These are phyloP conservation scores for Ophiognomonia clavigignenti-juglandacearum DNA, from an alignment of 2,329 filamentous ascomycete genomes.

Conservation along the genomic window DNA sequence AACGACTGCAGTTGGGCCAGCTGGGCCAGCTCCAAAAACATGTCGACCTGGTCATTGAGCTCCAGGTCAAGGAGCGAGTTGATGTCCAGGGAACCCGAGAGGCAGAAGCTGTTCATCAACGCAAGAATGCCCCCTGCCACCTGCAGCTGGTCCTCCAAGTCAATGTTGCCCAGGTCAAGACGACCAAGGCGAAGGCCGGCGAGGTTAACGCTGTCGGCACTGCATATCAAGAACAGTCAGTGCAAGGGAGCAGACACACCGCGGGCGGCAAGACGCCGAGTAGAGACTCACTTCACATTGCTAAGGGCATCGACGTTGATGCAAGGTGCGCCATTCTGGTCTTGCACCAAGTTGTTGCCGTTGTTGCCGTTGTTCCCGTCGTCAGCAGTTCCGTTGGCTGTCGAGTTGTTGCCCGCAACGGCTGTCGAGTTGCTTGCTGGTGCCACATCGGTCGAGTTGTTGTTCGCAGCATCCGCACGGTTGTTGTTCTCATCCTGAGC, in stretches of 20 bases:
- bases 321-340: slow-evolving; percentile 5
- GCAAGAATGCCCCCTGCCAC: slow-evolving; percentile 26
- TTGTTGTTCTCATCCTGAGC: background rate
- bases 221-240: background rate
- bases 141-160: slow-evolving; percentile 24
- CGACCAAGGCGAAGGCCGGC: slow-evolving; percentile 14
- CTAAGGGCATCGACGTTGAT: slow-evolving; percentile 8
- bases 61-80: slow-evolving; percentile 23
- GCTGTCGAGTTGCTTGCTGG: slow-evolving; percentile 1
- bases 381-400: too few species aligned
- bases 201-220: slow-evolving; percentile 1
- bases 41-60: slow-evolving; percentile 22
- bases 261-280: background rate
- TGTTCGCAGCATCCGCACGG: background rate
- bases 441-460: background rate
- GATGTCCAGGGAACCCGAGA: slow-evolving; percentile 21
- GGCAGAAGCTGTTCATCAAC: slow-evolving; percentile 25
- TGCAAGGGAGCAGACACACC: too few species aligned
- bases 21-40: slow-evolving; percentile 29
- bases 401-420: background rate
- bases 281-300: slow-evolving; percentile 3
- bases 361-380: background rate
- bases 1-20: slow-evolving; percentile 26
- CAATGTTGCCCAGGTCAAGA: slow-evolving; percentile 23
- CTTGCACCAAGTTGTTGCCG: background rate